Evolutionary conservation across 2,329 filamentous ascomycete species (phyloP), one percentile per base, ranked within the genome.

Genomic region (Cladosporium cucumerinum): DNA sequence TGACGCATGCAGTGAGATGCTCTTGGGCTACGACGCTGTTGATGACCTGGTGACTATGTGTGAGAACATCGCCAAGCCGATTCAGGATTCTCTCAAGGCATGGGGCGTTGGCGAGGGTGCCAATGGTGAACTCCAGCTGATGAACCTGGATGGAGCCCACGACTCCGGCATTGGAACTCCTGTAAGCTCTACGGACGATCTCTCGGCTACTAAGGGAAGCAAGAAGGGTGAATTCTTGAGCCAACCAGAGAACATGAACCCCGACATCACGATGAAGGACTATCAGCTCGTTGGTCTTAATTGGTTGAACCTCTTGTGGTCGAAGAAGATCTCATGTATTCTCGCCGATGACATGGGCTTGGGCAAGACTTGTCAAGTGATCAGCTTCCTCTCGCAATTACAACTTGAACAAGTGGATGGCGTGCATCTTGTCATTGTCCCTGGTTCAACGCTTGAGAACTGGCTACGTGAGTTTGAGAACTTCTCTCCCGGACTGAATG

Each of bases 311-410:
- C 79, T 98, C 54, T 84, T 99, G 16, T 96, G 92, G 79, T 84
- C 88, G 61, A 88, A 91, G 65, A 84, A 88, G 30, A 85, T 96
- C 60, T 94, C 92, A 54, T 94, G 93, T 68, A 98, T 99, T 64
- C 82, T 99, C 21, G 95, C 95, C 1, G 95, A 99, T 75, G 95
- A 99, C 75, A 99, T 99, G 95, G 95, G 91, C 60, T 72, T 87
- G 48, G 95, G 95, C 54, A 99, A 99, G 82, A 99, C 95, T 0
- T 97, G 93, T 72, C 94, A 99, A 73, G 92, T 98, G 67, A 97
- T 99, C 70, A 88, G 92, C 0, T 92, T 99, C 72, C 84, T 99
- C 54, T 90, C 92, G 18, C 89, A 97, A 71, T 82, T 99, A 28
- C 87, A 91, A 18, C 87, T 93, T 73, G 86, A 86, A 32, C 86